These are phyloP conservation scores for Dysphania ambrosioides DNA, from an alignment of 148 eudicot genomes.

Conservation along the genomic window DNA sequence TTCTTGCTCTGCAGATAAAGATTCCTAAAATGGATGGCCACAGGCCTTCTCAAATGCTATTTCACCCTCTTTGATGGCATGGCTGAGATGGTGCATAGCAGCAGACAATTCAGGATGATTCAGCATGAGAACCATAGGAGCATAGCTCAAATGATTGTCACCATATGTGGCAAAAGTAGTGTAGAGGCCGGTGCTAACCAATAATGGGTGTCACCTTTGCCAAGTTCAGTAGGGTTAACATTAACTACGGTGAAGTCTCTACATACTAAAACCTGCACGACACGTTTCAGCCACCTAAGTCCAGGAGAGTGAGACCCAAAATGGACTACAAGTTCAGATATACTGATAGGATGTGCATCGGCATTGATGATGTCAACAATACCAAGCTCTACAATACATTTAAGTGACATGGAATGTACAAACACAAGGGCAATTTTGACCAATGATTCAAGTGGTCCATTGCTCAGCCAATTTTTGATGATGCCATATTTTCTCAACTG, in stretches of 20 bases:
- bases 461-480: slow-evolving; percentile 2
- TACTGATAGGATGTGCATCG: slow-evolving; percentile 29
- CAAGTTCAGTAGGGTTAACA: not conserved
- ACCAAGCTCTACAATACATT: slow-evolving; percentile 44
- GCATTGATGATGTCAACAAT: slow-evolving; percentile 44
- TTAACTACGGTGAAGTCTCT: slow-evolving; percentile 28
- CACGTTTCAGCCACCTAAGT: slow-evolving; percentile 33
- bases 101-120: slow-evolving; percentile 19
- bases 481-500: slow-evolving; percentile 10
- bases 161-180: slow-evolving; percentile 27
- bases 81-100: slow-evolving; percentile 27
- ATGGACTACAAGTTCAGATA: slow-evolving; percentile 30
- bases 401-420: slow-evolving; percentile 44
- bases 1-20: slow-evolving; percentile 21
- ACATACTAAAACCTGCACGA: slow-evolving; percentile 43
- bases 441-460: slow-evolving; percentile 19
- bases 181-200: slow-evolving; percentile 38
- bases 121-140: slow-evolving; percentile 34
- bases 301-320: slow-evolving; percentile 27
- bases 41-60: slow-evolving; percentile 37
- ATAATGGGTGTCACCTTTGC: slow-evolving; percentile 31
- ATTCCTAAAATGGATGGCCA: slow-evolving; percentile 36
- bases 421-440: slow-evolving; percentile 22
- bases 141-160: slow-evolving; percentile 26
- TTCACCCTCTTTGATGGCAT: slow-evolving; percentile 29